phyloP scores from a whole-genome alignment of 106 monocot genomes.

The Dendrobium huoshanense region DNA sequence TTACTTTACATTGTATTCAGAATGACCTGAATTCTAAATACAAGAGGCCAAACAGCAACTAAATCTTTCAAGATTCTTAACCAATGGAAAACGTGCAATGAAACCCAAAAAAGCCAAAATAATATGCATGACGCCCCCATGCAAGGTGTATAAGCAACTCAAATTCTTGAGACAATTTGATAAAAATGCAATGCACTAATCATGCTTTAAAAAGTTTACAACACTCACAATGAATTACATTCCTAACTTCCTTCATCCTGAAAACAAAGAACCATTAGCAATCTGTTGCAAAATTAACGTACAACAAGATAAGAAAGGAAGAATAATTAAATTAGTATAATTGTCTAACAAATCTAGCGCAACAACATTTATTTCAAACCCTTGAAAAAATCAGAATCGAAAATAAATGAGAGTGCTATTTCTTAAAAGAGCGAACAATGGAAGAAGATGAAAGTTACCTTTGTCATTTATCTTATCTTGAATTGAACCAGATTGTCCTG shows the following conservation, averaged over 20 bases:
- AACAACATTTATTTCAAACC: background rate
- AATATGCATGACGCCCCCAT: too few species aligned
- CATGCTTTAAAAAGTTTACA: too few species aligned
- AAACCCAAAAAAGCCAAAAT: too few species aligned
- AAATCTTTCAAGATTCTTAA: too few species aligned
- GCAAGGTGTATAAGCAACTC: too few species aligned
- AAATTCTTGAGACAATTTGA: too few species aligned
- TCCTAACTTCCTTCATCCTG: background rate
- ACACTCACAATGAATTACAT: too few species aligned
- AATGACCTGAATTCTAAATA: too few species aligned
- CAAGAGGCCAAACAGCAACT: too few species aligned
- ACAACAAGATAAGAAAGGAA: background rate
- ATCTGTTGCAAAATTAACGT: background rate
- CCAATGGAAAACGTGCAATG: too few species aligned
- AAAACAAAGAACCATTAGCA: background rate
- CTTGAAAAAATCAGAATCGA: background rate
- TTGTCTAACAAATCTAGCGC: background rate
- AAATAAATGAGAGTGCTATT: background rate
- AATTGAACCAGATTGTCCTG: conserved; percentile 1
- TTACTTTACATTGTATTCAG: too few species aligned
- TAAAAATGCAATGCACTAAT: too few species aligned
- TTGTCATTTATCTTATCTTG: background rate
- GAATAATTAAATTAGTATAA: background rate
- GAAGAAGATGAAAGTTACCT: background rate
- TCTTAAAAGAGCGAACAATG: background rate